Base-by-base conservation (phyloP, 805 yeast species). In the Danielia oregonensis region DNA sequence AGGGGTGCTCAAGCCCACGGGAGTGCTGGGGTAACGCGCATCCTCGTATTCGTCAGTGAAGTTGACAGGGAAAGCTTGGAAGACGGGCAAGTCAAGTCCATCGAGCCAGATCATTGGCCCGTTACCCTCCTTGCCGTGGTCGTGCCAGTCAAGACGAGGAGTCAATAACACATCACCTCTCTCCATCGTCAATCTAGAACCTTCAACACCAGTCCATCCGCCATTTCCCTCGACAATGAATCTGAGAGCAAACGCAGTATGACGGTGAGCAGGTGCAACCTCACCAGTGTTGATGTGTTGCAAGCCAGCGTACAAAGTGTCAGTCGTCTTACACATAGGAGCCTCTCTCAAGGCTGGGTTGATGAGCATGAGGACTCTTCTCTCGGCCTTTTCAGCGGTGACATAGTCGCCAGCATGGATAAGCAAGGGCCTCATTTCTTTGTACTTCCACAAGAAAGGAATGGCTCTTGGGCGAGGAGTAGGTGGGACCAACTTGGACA, bases 191-290 rank as follows among this genome's bases (percentile, higher is more conserved):
- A 40, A 28, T 26, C 32, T 38, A 5, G 36, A 15, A 25, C 44
- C 44, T 31, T 40, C 43, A 27, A 40, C 43, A 15, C 31, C 32
- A 29, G 44, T 40, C 21, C 33, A 40, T 2, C 45, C 43, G 32
- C 45, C 45, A n/a, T n/a, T n/a, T n/a, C n/a, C n/a, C n/a, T n/a
- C n/a, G n/a, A n/a, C 9, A 11, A 40, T 40, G 18, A 40, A 40
- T 35, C 44, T 33, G 13, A 40, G 34, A 5, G 44, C 44, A 30
- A 40, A 40, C 13, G 43, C 44, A 24, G 40, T 29, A 27, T 40
- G 44, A 27, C 44, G 37, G 14, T 40, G 43, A 22, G 43, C 44
- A n/a, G 40, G 43, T 22, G 44, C 44, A 14, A 15, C 44, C 43
- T 5, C n/a, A n/a, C n/a, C n/a, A n/a, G 45, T 39, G 15, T 35